Conservation (phyloP, 2,329 filamentous ascomycete species). For the Ophiostoma fasciatum region DNA sequence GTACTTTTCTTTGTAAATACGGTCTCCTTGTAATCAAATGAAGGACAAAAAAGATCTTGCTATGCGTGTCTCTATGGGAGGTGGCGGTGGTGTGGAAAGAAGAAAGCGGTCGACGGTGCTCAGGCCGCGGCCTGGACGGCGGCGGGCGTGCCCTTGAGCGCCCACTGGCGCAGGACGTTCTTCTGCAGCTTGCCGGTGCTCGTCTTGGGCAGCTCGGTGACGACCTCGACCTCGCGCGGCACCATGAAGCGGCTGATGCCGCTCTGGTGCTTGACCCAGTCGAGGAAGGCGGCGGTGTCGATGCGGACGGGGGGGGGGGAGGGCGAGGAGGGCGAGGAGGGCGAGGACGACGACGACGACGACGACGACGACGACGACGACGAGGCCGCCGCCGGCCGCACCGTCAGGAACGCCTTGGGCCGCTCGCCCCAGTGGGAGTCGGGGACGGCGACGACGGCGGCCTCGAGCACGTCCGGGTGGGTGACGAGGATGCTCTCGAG, state of each 20-base stretch:
- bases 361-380: neutral
- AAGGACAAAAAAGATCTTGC: too few relatives aligned
- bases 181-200: slow-evolving; percentile 95
- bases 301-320: too few relatives aligned
- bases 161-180: slow-evolving; percentile 82
- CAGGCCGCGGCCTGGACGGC: neutral
- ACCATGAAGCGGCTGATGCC: slow-evolving; percentile 87
- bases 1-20: neutral
- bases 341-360: too few relatives aligned
- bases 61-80: too few relatives aligned
- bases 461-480: slow-evolving; percentile 82
- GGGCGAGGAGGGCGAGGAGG: too few relatives aligned
- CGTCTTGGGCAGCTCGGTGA: slow-evolving; percentile 87
- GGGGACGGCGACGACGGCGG: slow-evolving; percentile 72
- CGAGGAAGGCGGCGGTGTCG: slow-evolving; percentile 55
- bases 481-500: slow-evolving; percentile 79
- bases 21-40: neutral
- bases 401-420: slow-evolving; percentile 86
- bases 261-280: slow-evolving; percentile 72
- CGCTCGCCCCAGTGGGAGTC: slow-evolving; percentile 91
- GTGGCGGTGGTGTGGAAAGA: too few relatives aligned
- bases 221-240: slow-evolving; percentile 55
- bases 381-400: slow-evolving; percentile 35
- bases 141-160: slow-evolving; percentile 18
- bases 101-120: neutral